A percentile compares a stretch with the other conserved stretches of the same genome.
These are phyloP conservation scores for Exophiala viscosa DNA, from an alignment of 2,329 filamentous ascomycete genomes.

Conservation along the genomic window DNA sequence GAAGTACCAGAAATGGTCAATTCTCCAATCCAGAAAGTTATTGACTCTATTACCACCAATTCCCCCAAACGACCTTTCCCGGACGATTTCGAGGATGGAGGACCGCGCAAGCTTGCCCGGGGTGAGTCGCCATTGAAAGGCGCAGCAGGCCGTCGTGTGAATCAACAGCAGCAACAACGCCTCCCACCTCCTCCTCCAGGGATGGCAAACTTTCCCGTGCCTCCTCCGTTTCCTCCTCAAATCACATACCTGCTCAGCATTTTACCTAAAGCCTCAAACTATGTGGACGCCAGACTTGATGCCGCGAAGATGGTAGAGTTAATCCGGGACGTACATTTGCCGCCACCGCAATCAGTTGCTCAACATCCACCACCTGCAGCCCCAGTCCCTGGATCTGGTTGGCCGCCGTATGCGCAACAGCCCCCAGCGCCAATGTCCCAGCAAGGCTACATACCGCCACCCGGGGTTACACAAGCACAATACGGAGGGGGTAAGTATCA, in stretches of 20 bases:
- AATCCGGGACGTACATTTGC: slow-evolving; percentile 48
- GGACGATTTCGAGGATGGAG: slow-evolving; percentile 70
- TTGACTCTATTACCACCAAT: slow-evolving; percentile 36
- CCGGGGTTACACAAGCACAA: slow-evolving; percentile 20
- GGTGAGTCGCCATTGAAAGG: slow-evolving; percentile 93
- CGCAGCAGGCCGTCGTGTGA: slow-evolving; percentile 76
- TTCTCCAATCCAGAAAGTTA: slow-evolving; percentile 36
- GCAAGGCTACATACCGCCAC: slow-evolving; percentile 21
- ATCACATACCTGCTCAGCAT: slow-evolving; percentile 63
- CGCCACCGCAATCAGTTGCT: slow-evolving; percentile 53
- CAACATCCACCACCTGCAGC: slow-evolving; percentile 15
- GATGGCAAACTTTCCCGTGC: slow-evolving; percentile 52
- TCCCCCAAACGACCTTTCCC: slow-evolving; percentile 58
- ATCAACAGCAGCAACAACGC: slow-evolving; percentile 52
- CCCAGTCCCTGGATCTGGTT: slow-evolving; percentile 13
- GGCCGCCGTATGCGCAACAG: slow-evolving; percentile 34
- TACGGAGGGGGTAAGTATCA: slow-evolving; percentile 25
- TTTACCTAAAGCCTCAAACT: slow-evolving; percentile 69
- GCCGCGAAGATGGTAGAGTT: slow-evolving; percentile 69
- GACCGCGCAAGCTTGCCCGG: slow-evolving; percentile 79
- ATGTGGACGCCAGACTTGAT: slow-evolving; percentile 67
- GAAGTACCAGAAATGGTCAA: slow-evolving; percentile 29
- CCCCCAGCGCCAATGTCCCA: slow-evolving; percentile 28
- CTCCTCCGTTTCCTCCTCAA: slow-evolving; percentile 68
- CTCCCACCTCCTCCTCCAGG: slow-evolving; percentile 30